Percentiles rank a stretch among this genome's conserved stretches.
Evolutionary conservation across 257 asterid species (phyloP).

Genomic region (Mitragyna speciosa): DNA sequence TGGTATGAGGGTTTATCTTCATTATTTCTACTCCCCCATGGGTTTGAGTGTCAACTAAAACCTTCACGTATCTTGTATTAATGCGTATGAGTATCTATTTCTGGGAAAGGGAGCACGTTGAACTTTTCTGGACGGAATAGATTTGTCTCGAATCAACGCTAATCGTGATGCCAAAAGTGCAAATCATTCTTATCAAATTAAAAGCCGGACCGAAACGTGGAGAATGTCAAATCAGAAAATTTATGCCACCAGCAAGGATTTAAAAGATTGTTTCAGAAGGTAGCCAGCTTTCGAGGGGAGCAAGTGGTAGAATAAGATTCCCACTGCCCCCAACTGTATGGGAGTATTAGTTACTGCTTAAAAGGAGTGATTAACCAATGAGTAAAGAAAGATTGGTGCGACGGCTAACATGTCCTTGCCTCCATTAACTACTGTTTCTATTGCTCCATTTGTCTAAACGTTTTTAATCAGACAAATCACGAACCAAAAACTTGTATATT

Average conservation of each 20-base stretch:
- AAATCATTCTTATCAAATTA: constrained; percentile 7
- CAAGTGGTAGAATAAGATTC: constrained; percentile 33
- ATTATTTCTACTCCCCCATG: not conserved
- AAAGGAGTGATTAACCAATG: not conserved
- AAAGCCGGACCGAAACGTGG: constrained; percentile 20
- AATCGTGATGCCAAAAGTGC: constrained; percentile 19
- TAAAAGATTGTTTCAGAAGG: constrained; percentile 2
- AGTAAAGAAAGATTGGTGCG: not conserved
- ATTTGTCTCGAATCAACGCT: constrained; percentile 10
- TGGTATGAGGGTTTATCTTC: not conserved
- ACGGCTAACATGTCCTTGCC: not conserved
- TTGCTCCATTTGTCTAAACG: not conserved
- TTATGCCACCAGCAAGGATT: not conserved
- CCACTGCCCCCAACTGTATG: constrained; percentile 18
- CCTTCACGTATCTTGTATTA: not conserved
- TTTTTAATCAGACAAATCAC: not conserved
- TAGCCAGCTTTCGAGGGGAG: not conserved
- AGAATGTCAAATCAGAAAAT: constrained; percentile 27
- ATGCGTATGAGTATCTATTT: not conserved
- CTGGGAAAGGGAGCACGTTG: not conserved
- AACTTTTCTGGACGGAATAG: constrained; percentile 6
- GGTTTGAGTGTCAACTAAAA: not conserved
- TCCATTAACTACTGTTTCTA: not conserved
- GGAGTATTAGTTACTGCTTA: constrained; percentile 7
- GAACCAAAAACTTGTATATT: not conserved